Evolutionary conservation across 352 stramenopile species (phyloP).

Genomic region (Pythium graminicola): DNA sequence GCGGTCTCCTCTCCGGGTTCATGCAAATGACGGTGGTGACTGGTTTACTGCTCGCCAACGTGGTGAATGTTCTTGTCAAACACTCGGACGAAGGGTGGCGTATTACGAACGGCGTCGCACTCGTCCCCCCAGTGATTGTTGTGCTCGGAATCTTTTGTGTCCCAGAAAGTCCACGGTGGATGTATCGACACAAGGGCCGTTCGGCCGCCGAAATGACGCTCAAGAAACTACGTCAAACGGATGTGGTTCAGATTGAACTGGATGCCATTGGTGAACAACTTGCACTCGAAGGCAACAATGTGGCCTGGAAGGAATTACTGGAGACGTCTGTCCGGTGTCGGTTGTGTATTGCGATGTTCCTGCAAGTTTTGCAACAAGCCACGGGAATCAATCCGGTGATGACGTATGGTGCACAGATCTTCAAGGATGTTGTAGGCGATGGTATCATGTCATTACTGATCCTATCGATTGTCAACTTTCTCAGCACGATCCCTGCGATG

Average conservation of each 20-base stretch:
- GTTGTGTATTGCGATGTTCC: constrained; percentile 25
- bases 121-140: constrained; percentile 30
- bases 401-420: constrained; percentile 32
- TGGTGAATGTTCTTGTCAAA: constrained; percentile 28
- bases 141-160: constrained; percentile 37
- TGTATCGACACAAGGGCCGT: constrained; percentile 32
- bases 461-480: constrained; percentile 33
- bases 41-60: constrained; percentile 34
- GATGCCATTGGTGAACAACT: constrained; percentile 40
- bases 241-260: constrained; percentile 28
- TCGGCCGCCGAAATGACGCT: constrained; percentile 24
- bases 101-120: constrained; percentile 25
- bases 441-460: constrained; percentile 31
- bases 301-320: constrained; percentile 32
- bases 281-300: constrained; percentile 21
- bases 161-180: constrained; percentile 42
- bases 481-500: constrained; percentile 34
- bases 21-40: constrained; percentile 37
- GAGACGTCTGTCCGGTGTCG: constrained; percentile 14
- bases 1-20: constrained; percentile 32
- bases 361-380: constrained; percentile 39
- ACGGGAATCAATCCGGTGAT: constrained; percentile 37
- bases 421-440: constrained; percentile 30
- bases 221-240: constrained; percentile 23
- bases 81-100: constrained; percentile 27